Conservation (phyloP, 306 rosid genomes). For the Trifolium repens region DNA sequence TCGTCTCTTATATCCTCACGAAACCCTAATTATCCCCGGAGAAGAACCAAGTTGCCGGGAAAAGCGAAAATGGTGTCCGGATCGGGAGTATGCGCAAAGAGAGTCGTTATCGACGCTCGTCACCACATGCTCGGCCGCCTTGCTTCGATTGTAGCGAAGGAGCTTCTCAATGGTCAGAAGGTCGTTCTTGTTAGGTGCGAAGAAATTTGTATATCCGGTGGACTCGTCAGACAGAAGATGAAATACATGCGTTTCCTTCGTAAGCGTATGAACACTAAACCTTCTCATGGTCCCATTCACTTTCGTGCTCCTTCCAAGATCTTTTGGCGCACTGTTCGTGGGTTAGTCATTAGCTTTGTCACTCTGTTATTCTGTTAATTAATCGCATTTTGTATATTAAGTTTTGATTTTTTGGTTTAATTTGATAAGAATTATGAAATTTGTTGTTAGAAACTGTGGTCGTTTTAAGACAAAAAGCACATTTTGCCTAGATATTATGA, state of each 20-base stretch:
- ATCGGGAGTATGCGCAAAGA: background rate
- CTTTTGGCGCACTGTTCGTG: conserved; percentile 5
- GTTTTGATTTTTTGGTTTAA: background rate
- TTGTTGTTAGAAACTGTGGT: too few relatives aligned
- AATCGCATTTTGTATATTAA: background rate
- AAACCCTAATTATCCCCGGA: too few relatives aligned
- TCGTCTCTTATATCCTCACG: too few relatives aligned
- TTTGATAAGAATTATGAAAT: background rate
- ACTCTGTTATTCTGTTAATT: too few relatives aligned
- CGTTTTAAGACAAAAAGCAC: too few relatives aligned
- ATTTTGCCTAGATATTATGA: too few relatives aligned
- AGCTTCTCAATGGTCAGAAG: background rate
- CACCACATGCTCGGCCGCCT: conserved; percentile 9
- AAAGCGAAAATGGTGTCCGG: background rate
- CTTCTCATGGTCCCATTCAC: background rate
- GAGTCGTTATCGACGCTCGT: background rate
- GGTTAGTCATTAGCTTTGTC: background rate
- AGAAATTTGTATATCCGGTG: background rate
- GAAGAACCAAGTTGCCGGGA: too few relatives aligned
- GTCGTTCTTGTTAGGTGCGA: background rate
- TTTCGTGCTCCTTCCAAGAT: background rate
- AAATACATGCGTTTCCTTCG: background rate
- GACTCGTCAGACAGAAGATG: conserved; percentile 1
- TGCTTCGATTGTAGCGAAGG: background rate
- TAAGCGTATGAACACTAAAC: background rate